phyloP scores from a whole-genome alignment of 768 basidiomycete species.

The Lentinula sp. region DNA sequence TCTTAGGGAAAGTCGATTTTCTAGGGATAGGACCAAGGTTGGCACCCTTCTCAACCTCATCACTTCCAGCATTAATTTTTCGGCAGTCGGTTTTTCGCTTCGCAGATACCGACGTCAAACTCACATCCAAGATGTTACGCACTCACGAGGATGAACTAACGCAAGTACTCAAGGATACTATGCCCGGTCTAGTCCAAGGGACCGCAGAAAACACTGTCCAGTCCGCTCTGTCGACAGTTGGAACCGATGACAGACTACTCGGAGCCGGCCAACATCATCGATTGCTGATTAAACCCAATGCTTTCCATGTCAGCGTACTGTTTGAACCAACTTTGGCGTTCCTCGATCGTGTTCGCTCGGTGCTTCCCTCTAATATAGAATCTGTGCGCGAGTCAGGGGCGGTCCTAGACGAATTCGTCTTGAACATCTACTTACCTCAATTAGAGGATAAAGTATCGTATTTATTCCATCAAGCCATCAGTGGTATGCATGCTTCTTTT shows the following conservation, averaged over 20 bases:
- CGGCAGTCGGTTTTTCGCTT: conserved; percentile 84
- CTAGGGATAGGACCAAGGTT: conserved; percentile 78
- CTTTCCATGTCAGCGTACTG: conserved; percentile 91
- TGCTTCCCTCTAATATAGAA: conserved; percentile 70
- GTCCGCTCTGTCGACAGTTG: conserved; percentile 50
- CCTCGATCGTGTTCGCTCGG: conserved; percentile 62
- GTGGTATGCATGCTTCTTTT: conserved; percentile 36
- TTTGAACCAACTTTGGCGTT: conserved; percentile 92
- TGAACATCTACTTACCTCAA: conserved; percentile 89
- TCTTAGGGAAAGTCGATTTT: conserved; percentile 75
- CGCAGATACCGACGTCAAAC: conserved; percentile 79
- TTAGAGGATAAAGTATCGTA: conserved; percentile 89
- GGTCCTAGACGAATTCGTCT: conserved; percentile 88
- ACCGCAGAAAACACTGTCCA: conserved; percentile 59
- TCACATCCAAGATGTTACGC: conserved; percentile 59
- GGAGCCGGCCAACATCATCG: conserved; percentile 78
- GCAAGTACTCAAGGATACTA: conserved; percentile 78
- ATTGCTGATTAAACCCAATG: conserved; percentile 81
- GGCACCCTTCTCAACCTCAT: not conserved
- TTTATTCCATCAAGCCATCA: conserved; percentile 81
- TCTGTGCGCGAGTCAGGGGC: conserved; percentile 58
- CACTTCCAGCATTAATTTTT: not conserved
- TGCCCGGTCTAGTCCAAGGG: conserved; percentile 87
- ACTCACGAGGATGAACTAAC: conserved; percentile 82
- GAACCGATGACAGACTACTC: conserved; percentile 68